Percentiles rank a stretch among this genome's conserved stretches.
Evolutionary conservation across 2,329 filamentous ascomycete genomes (phyloP).

Genomic region (Colletotrichum gigasporum): DNA sequence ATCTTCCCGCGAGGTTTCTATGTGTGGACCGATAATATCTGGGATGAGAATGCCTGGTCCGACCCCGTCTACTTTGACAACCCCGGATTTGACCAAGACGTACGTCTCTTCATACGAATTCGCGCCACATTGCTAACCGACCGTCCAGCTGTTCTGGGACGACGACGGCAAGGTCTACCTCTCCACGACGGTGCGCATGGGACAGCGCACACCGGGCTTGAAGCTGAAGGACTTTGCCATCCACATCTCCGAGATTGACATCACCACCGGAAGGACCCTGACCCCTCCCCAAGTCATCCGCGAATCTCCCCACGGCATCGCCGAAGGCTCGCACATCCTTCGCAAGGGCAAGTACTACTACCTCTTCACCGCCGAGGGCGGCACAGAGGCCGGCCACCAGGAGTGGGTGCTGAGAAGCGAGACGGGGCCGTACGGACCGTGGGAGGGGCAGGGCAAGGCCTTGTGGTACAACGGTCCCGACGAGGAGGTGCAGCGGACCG

Average conservation of each 20-base stretch:
- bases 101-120: conserved; percentile 37
- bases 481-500: conserved; percentile 60
- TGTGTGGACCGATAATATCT: conserved; percentile 62
- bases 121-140: not conserved
- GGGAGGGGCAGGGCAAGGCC: conserved; percentile 56
- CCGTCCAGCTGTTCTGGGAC: conserved; percentile 54
- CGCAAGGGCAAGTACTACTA: conserved; percentile 47
- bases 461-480: conserved; percentile 56
- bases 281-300: conserved; percentile 46
- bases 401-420: conserved; percentile 61
- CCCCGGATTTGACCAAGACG: conserved; percentile 63
- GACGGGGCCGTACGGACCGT: conserved; percentile 54
- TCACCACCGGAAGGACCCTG: conserved; percentile 50
- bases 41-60: conserved; percentile 59
- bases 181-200: conserved; percentile 50
- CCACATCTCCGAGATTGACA: conserved; percentile 54
- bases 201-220: conserved; percentile 45
- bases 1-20: conserved; percentile 64
- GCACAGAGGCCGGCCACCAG: conserved; percentile 58
- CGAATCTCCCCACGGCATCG: conserved; percentile 49
- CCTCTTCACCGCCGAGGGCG: conserved; percentile 51
- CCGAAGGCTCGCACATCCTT: conserved; percentile 53
- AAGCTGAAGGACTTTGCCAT: conserved; percentile 62
- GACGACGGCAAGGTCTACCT: conserved; percentile 60
- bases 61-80: conserved; percentile 65